phyloP scores from a whole-genome alignment of 1,139 yeast species.

The Pichia sp. region DNA sequence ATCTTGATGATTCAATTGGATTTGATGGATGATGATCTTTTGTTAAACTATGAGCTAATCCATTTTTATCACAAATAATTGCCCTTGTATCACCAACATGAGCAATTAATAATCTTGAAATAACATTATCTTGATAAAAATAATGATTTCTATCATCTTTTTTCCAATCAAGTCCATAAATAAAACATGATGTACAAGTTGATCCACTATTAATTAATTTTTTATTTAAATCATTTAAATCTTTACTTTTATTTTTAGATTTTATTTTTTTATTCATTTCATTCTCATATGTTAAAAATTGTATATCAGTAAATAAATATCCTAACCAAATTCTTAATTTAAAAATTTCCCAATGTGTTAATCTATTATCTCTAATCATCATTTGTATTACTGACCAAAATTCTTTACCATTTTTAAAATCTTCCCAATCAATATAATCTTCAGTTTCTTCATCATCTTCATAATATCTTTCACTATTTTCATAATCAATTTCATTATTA shows the following conservation, averaged over 20 bases:
- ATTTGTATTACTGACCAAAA: slow-evolving; percentile 20
- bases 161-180: slow-evolving; percentile 48
- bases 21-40: slow-evolving; percentile 84
- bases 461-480: neutral
- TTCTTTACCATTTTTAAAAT: slow-evolving; percentile 9
- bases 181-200: slow-evolving; percentile 71
- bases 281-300: slow-evolving; percentile 27
- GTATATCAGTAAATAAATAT: slow-evolving; percentile 28
- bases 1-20: slow-evolving; percentile 66
- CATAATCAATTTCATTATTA: neutral
- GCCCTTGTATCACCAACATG: slow-evolving; percentile 96
- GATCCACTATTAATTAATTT: slow-evolving; percentile 52
- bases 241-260: slow-evolving; percentile 9
- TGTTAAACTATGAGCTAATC: slow-evolving; percentile 74
- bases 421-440: slow-evolving; percentile 9
- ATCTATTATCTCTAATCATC: slow-evolving; percentile 12
- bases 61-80: slow-evolving; percentile 68
- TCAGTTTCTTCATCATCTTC: slow-evolving; percentile 3
- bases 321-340: slow-evolving; percentile 26
- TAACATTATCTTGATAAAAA: slow-evolving; percentile 60
- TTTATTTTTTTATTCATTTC: slow-evolving; percentile 14
- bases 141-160: slow-evolving; percentile 39
- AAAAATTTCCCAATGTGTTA: slow-evolving; percentile 26
- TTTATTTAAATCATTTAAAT: slow-evolving; percentile 2
- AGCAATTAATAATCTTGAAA: slow-evolving; percentile 67